Conservation (phyloP, 805 yeast species). For the Sugiyamaella lignohabitans region DNA sequence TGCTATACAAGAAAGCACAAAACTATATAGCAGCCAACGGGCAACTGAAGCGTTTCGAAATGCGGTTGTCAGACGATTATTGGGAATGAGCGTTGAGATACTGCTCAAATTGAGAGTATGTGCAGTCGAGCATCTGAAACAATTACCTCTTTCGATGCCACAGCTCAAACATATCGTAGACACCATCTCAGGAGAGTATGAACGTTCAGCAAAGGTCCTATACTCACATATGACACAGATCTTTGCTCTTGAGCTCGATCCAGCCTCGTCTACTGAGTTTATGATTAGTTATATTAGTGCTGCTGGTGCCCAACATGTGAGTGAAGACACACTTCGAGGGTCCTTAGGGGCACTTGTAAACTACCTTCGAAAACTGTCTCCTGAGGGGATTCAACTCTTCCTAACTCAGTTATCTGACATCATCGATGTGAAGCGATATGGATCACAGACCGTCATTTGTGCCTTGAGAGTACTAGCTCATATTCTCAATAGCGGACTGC, state of each 20-base stretch:
- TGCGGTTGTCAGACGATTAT: constrained; percentile 26
- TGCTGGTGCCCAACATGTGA: constrained; percentile 24
- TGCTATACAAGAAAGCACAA: constrained; percentile 34
- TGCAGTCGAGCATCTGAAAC: constrained; percentile 32
- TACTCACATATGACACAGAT: constrained; percentile 6
- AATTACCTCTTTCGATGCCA: not conserved
- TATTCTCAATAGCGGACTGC: not conserved
- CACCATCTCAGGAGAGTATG: constrained; percentile 1
- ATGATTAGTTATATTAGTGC: constrained; percentile 28
- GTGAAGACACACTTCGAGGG: constrained; percentile 10
- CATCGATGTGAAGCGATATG: constrained; percentile 5
- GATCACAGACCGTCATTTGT: constrained; percentile 1
- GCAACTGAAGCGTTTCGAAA: constrained; percentile 8
- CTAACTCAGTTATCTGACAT: constrained; percentile 6
- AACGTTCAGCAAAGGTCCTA: not conserved
- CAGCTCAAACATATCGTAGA: not conserved
- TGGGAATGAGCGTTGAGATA: constrained; percentile 59
- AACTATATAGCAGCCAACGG: constrained; percentile 24
- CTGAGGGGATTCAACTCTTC: constrained; percentile 1
- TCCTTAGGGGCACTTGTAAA: constrained; percentile 12
- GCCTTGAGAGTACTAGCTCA: constrained; percentile 11
- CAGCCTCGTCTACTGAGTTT: constrained; percentile 4
- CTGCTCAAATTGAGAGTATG: constrained; percentile 46
- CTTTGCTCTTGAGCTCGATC: constrained; percentile 3
- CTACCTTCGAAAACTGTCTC: constrained; percentile 5